Evolutionary conservation across 345 rosid species (phyloP).

Genomic region (Trapa bicornis): DNA sequence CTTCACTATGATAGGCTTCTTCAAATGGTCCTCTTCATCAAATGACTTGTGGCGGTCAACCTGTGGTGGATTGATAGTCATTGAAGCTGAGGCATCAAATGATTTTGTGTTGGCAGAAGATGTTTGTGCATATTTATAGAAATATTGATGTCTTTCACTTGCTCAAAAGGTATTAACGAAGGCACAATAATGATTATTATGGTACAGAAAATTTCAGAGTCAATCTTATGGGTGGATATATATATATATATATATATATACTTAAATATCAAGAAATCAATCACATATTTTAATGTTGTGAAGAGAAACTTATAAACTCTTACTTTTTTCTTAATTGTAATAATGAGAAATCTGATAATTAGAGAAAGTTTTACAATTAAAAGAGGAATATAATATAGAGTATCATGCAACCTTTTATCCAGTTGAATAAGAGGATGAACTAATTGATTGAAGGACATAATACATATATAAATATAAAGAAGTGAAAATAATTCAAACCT

Average conservation of each 20-base stretch:
- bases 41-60: conserved; percentile 69
- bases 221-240: no score
- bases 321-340: not conserved
- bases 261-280: not conserved
- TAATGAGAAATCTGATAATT: not conserved
- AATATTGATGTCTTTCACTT: no score
- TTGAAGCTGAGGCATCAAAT: conserved; percentile 47
- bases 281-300: not conserved
- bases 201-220: not conserved
- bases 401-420: not conserved
- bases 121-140: conserved; percentile 24
- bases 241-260: no score
- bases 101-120: conserved; percentile 46
- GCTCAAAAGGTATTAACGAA: not conserved
- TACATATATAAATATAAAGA: not conserved
- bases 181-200: not conserved
- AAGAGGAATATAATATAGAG: not conserved
- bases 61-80: conserved; percentile 83
- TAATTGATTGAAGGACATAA: not conserved
- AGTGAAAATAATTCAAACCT: no score
- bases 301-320: not conserved
- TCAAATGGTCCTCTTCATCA: conserved; percentile 59
- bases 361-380: not conserved
- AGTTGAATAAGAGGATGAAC: not conserved
- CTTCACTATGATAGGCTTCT: conserved; percentile 51